Evolutionary conservation across 805 yeast genomes (phyloP).

Genomic region (Nakazawaea populi): DNA sequence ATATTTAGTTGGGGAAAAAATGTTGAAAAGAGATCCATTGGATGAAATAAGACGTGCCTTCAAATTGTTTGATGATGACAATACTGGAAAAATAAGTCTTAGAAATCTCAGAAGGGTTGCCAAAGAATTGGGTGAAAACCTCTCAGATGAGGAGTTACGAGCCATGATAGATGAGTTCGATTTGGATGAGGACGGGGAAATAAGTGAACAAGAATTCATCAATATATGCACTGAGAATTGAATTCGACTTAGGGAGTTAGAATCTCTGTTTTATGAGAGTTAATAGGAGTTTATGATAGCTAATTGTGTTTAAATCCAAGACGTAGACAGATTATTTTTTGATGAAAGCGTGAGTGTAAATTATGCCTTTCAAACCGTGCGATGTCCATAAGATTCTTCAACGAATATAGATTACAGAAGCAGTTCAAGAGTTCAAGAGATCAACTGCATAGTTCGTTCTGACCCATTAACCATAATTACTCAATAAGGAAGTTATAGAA

Average conservation of each 20-base stretch:
- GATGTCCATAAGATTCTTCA: too few relatives aligned
- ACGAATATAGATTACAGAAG: too few relatives aligned
- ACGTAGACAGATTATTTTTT: too few relatives aligned
- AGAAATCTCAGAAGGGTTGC: constrained; percentile 85
- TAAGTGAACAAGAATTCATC: constrained; percentile 85
- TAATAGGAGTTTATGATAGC: neutral
- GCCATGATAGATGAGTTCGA: constrained; percentile 99
- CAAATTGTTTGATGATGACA: constrained; percentile 80
- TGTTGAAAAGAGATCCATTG: constrained; percentile 84
- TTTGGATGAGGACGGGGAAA: constrained; percentile 92
- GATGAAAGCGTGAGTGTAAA: too few relatives aligned
- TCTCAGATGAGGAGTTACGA: constrained; percentile 85
- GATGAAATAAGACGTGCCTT: constrained; percentile 92
- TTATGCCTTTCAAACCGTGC: too few relatives aligned
- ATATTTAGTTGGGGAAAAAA: constrained; percentile 61
- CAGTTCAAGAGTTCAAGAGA: too few relatives aligned
- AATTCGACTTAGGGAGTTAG: neutral
- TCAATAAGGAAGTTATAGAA: too few relatives aligned
- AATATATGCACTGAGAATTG: constrained; percentile 75
- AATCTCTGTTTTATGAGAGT: neutral
- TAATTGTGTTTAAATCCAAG: too few relatives aligned
- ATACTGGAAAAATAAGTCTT: constrained; percentile 78
- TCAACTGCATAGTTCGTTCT: too few relatives aligned
- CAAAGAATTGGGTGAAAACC: constrained; percentile 84
- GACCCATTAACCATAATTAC: too few relatives aligned